These are phyloP conservation scores for Borovskyia barvae DNA, from an alignment of 208 protist genomes.

Conservation along the genomic window DNA sequence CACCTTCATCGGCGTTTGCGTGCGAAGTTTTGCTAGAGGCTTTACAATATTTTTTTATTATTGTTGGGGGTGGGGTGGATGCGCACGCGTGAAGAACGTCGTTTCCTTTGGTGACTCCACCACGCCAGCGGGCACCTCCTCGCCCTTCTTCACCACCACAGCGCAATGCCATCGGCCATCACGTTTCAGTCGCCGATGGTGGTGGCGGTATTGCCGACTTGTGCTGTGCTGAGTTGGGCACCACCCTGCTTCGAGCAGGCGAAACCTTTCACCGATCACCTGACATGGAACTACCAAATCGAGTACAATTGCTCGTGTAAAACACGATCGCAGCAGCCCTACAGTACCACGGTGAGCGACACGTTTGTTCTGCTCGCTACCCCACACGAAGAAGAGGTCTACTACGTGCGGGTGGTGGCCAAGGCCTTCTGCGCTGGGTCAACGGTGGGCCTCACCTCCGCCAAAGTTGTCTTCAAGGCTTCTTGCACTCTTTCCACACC, in stretches of 20 bases:
- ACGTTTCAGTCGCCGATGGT: conserved; percentile 15
- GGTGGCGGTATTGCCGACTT: conserved; percentile 43
- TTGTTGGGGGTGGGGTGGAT: too few relatives aligned
- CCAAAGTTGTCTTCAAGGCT: conserved; percentile 23
- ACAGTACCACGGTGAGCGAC: conserved; percentile 19
- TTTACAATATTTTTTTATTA: too few relatives aligned
- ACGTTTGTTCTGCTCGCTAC: conserved; percentile 36
- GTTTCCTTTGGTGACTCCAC: conserved; percentile 2
- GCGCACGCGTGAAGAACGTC: too few relatives aligned
- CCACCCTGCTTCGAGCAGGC: conserved; percentile 9
- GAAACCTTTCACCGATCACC: conserved; percentile 9
- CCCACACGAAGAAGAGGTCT: conserved; percentile 39
- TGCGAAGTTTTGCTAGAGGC: too few relatives aligned
- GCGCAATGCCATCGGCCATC: not conserved
- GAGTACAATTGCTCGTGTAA: conserved; percentile 50
- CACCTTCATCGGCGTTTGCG: too few relatives aligned
- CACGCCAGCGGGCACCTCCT: not conserved
- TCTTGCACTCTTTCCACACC: conserved; percentile 21
- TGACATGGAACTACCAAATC: conserved; percentile 50
- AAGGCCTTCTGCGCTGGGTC: conserved; percentile 17
- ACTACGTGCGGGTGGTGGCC: conserved; percentile 53
- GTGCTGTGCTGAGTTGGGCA: conserved; percentile 47
- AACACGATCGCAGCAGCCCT: conserved; percentile 17
- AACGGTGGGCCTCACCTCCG: conserved; percentile 23
- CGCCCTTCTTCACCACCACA: too few relatives aligned